Evolutionary conservation across 2,329 filamentous ascomycete genomes (phyloP).

Genomic region (Fusarium pseudonygamai): DNA sequence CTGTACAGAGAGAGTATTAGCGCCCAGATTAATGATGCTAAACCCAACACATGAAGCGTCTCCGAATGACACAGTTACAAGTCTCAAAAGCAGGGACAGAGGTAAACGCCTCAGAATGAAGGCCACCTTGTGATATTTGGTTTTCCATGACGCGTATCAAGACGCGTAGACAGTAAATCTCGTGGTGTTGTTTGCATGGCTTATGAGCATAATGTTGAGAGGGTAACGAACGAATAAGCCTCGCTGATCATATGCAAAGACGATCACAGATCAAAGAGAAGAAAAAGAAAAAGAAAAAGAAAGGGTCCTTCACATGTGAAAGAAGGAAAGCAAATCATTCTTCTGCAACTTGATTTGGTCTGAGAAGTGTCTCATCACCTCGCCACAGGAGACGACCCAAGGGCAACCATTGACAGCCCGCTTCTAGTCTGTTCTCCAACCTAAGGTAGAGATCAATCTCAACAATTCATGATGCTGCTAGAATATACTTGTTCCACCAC

Average conservation of each 20-base stretch:
- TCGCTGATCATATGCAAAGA: slow-evolving; percentile 20
- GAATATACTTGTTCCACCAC: background rate
- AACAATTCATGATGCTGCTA: background rate
- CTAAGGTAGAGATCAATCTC: background rate
- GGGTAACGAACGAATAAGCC: background rate
- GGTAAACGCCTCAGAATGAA: background rate
- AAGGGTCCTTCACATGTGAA: slow-evolving; percentile 34
- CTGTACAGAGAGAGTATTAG: background rate
- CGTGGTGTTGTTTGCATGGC: slow-evolving; percentile 11
- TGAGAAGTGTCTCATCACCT: slow-evolving; percentile 33
- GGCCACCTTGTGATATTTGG: background rate
- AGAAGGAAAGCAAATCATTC: slow-evolving; percentile 5
- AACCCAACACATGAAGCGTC: slow-evolving; percentile 15
- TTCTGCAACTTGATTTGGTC: slow-evolving; percentile 21
- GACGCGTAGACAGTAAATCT: slow-evolving; percentile 18
- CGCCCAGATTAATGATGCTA: slow-evolving; percentile 13
- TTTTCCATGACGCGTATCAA: slow-evolving; percentile 20
- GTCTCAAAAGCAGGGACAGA: background rate
- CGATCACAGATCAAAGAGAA: background rate
- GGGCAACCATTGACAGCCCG: slow-evolving; percentile 25
- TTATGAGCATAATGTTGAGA: slow-evolving; percentile 5
- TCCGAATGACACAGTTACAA: slow-evolving; percentile 4
- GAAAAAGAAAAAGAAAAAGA: background rate
- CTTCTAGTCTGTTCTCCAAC: slow-evolving; percentile 25
- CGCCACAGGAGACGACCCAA: slow-evolving; percentile 31